Evolutionary conservation across 805 yeast species (phyloP).

Genomic region (Metschnikowia henanensis): DNA sequence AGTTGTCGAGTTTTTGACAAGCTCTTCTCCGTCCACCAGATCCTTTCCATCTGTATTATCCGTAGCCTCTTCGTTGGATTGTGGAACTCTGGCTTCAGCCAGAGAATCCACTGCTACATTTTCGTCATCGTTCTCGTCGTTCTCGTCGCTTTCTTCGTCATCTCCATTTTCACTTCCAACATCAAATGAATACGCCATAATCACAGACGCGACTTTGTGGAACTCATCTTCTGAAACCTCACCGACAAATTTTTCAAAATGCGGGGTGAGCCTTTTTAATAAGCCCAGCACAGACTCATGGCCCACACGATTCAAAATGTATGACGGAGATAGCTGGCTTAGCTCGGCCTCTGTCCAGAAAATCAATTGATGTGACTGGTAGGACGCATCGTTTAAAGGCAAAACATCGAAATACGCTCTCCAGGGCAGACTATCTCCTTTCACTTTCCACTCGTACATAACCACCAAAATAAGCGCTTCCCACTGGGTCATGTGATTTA

Average conservation of each 20-base stretch:
- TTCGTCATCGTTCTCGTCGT: neutral
- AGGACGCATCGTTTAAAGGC: conserved; percentile 47
- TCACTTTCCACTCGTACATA: conserved; percentile 53
- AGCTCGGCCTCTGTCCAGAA: conserved; percentile 75
- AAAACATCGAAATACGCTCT: conserved; percentile 66
- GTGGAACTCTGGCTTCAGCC: neutral
- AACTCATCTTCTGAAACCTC: conserved; percentile 53
- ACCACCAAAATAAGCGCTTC: conserved; percentile 70
- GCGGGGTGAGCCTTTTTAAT: conserved; percentile 36
- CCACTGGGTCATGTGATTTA: conserved; percentile 65
- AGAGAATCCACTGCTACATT: neutral
- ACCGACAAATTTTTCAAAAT: conserved; percentile 8
- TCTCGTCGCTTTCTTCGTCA: conserved; percentile 2
- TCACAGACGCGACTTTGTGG: conserved; percentile 71
- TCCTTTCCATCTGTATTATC: neutral
- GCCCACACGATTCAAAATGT: conserved; percentile 70
- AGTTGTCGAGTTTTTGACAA: conserved; percentile 31
- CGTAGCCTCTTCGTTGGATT: neutral
- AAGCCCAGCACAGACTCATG: conserved; percentile 60
- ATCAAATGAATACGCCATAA: conserved; percentile 92
- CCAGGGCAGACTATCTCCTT: conserved; percentile 59
- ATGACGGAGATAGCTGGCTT: conserved; percentile 61
- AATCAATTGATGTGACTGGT: conserved; percentile 64
- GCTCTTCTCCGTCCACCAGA: neutral
- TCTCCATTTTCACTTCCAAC: conserved; percentile 41